Conservation (phyloP, 2,329 filamentous ascomycete species). For the Berkeleyomyces basicola region DNA sequence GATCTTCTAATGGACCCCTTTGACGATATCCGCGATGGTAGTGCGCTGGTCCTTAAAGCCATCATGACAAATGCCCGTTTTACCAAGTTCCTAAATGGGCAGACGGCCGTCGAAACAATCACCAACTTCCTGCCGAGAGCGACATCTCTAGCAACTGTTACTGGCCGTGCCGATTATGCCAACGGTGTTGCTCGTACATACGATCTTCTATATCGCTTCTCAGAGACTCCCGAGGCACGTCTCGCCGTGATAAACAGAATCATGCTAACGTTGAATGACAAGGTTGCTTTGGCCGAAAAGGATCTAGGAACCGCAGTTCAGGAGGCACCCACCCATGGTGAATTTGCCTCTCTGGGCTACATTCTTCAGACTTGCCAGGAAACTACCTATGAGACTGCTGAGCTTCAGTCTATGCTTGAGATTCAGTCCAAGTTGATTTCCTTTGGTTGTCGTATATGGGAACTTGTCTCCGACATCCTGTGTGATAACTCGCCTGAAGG, state of each 20-base stretch:
- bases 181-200: constrained; percentile 74
- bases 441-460: constrained; percentile 58
- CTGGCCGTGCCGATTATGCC: constrained; percentile 77
- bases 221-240: constrained; percentile 26
- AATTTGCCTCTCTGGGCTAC: constrained; percentile 45
- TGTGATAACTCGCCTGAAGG: constrained; percentile 94
- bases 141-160: constrained; percentile 44
- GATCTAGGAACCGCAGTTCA: constrained; percentile 52
- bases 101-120: constrained; percentile 21
- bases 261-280: constrained; percentile 44
- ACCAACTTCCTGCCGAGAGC: constrained; percentile 33
- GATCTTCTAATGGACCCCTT: constrained; percentile 81
- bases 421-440: constrained; percentile 22
- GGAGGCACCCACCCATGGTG: constrained; percentile 50
- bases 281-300: constrained; percentile 42
- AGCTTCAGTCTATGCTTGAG: constrained; percentile 9
- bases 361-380: constrained; percentile 14
- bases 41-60: constrained; percentile 33
- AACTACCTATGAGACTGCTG: constrained; percentile 9
- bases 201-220: constrained; percentile 49
- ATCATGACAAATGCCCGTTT: constrained; percentile 28
- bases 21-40: constrained; percentile 63
- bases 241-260: constrained; percentile 39
- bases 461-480: constrained; percentile 55
- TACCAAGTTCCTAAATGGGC: constrained; percentile 10